Evolutionary conservation across 352 stramenopile genomes (phyloP), one percentile per base, ranked within the genome.

Genomic region (Thraustochytrium sp.): DNA sequence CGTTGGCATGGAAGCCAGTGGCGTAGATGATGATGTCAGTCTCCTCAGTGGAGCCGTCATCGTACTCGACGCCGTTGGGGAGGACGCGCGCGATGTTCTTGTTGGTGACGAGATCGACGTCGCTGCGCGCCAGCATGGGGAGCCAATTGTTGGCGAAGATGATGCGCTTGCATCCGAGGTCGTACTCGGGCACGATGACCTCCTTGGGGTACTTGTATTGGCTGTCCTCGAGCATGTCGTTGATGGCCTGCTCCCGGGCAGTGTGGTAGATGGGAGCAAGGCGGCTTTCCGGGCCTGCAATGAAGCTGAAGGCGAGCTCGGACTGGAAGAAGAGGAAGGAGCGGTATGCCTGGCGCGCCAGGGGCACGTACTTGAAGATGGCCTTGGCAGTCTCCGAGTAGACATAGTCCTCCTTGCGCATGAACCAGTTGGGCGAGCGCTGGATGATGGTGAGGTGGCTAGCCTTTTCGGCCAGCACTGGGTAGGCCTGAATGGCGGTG

Each of bases 401-500:
- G 18, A 37, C 65, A 46, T 44, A 78, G 49, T 77, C 53, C 9
- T 82, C 61, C 49, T 84, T 84, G 2, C 5, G 13, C 5, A 64
- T 49, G 36, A 29, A 16, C 61, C 65, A 84, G 38, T 36, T 62
- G 18, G 65, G 61, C 13, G 61, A 83, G 26, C 76, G 61, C 42
- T 84, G 76, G 29, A 84, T 36, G 31, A 84, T 31, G n/a, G 59
- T 82, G 4, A 84, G 23, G 26, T 83, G 55, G 8, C 76, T n/a
- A 21, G 38, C 51, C 8, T 63, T 11, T 23, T 82, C 18, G 21
- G 65, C 76, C n/a, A 84, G 16, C 16, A 54, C 16, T 1, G 76
- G 76, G 42, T 85, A 84, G 31, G 61, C 61, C 63, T 84, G 76
- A n/a, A 84, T 64, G 9, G 76, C 76, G 21, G 26, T 64, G 36